Base-by-base conservation (phyloP, 2,329 filamentous ascomycete species). In the Sporothrix variecibatus region DNA sequence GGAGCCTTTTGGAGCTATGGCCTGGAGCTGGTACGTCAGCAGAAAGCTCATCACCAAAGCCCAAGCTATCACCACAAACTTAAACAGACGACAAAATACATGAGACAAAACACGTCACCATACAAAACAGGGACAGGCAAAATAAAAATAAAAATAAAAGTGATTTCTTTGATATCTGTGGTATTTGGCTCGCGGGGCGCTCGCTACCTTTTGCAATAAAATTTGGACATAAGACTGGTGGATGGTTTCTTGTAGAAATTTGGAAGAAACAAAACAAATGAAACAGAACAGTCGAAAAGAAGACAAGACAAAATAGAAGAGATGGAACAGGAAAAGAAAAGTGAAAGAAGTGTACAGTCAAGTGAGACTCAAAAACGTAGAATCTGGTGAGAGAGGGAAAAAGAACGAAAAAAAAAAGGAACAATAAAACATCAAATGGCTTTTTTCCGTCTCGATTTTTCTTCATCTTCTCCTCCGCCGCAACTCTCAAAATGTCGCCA, bases 111-210 rank as follows among this genome's bases (percentile, higher is more conserved):
- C 43, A 49, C 15, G 8, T 43, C 40, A 15, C 9, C 43, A 51
- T 8, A 46, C 5, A 20, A 43, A n/a, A 72, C n/a, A 53, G 8
- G 28, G 8, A 23, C 1, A 40, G 5, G 40, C 31, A 62, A 60
- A 34, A 38, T 28, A 38, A 46, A 58, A 17, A 20, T 67, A 38
- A 7, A 34, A 46, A 46, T 40, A 67, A 43, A 23, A 26, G n/a
- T 43, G n/a, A 46, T 67, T 67, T 46, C 23, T 67, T 49, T 67
- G 62, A 67, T 46, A 46, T 46, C 38, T 67, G 62, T 67, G 62
- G 62, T 67, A 46, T 67, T 67, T 65, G 62, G 62, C 62, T 67
- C 62, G 62, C 60, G 34, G 60, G 62, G 62, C 38, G 62, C 62
- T 67, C 62, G 62, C 62, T 67, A 67, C 62, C 62, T 67, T 46